Percentiles rank a stretch among this genome's conserved stretches.
Evolutionary conservation across 2,329 filamentous ascomycete species (phyloP).

Genomic region (Fusarium camptoceras): DNA sequence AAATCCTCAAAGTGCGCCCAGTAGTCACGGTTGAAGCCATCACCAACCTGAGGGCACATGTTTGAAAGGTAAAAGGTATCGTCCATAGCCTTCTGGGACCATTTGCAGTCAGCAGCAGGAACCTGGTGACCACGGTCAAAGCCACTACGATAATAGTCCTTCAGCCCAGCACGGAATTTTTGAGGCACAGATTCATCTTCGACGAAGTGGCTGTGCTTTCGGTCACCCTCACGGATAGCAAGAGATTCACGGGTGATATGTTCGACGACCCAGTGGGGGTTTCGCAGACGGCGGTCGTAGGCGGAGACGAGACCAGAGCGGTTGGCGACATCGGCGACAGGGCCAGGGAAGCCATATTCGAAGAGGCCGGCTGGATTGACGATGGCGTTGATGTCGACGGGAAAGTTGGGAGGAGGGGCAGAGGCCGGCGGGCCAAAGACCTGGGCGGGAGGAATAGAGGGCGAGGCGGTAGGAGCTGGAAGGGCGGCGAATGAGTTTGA

Average conservation of each 20-base stretch:
- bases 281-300: constrained; percentile 90
- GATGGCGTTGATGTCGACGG: constrained; percentile 56
- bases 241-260: constrained; percentile 94
- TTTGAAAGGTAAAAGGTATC: constrained; percentile 93
- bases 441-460: constrained; percentile 69
- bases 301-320: constrained; percentile 83
- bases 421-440: constrained; percentile 55
- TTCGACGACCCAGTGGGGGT: constrained; percentile 94
- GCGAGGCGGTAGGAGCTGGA: constrained; percentile 45
- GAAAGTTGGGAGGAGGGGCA: constrained; percentile 46
- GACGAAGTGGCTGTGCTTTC: constrained; percentile 83
- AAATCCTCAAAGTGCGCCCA: constrained; percentile 99
- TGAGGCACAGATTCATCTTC: constrained; percentile 85
- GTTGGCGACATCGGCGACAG: constrained; percentile 82
- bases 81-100: constrained; percentile 94
- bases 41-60: constrained; percentile 98
- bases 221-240: constrained; percentile 78
- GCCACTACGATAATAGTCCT: constrained; percentile 94
- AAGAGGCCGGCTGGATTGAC: constrained; percentile 83
- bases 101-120: constrained; percentile 94
- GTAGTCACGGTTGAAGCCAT: constrained; percentile 99
- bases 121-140: constrained; percentile 98
- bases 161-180: constrained; percentile 88
- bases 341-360: constrained; percentile 92
- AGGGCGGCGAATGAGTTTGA: constrained; percentile 48